Conservation (phyloP, 106 monocot genomes). For the Posidonia australis region DNA sequence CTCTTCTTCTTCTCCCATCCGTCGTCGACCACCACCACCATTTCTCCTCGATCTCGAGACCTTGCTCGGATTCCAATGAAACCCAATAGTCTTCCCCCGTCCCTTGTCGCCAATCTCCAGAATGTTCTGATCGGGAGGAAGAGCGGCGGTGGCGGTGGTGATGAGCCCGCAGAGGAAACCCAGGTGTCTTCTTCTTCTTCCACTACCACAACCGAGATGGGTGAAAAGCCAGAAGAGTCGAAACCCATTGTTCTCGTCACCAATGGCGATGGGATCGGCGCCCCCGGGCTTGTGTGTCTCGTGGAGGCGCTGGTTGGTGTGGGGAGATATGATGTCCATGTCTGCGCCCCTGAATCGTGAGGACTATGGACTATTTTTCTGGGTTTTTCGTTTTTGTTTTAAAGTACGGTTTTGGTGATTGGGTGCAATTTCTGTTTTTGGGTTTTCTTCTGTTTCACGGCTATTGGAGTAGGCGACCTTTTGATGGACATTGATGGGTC, state of each 20-base stretch:
- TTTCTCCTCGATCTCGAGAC: neutral
- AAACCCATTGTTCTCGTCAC: constrained; percentile 78
- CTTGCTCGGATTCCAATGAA: neutral
- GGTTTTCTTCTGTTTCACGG: too few relatives aligned
- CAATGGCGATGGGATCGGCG: constrained; percentile 72
- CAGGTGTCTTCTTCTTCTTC: constrained; percentile 5
- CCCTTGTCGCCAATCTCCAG: constrained; percentile 84
- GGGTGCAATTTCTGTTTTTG: too few relatives aligned
- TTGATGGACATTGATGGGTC: too few relatives aligned
- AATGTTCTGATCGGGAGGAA: constrained; percentile 44
- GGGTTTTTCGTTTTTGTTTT: neutral
- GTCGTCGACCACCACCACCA: too few relatives aligned
- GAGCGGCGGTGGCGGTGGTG: constrained; percentile 3
- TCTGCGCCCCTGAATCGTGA: constrained; percentile 91
- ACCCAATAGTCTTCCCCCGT: constrained; percentile 27
- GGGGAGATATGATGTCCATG: constrained; percentile 46
- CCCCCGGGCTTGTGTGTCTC: constrained; percentile 60
- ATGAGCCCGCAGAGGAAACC: neutral
- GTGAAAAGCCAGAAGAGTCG: neutral
- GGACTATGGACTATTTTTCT: constrained; percentile 4
- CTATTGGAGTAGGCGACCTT: too few relatives aligned
- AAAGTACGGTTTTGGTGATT: neutral
- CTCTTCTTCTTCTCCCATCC: too few relatives aligned
- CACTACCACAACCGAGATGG: constrained; percentile 2
- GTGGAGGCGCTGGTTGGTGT: constrained; percentile 64